A percentile compares a stretch with the other conserved stretches of the same genome.
Conservation (phyloP, 495 filamentous ascomycete species). For the Rhizodiscina lignyota region DNA sequence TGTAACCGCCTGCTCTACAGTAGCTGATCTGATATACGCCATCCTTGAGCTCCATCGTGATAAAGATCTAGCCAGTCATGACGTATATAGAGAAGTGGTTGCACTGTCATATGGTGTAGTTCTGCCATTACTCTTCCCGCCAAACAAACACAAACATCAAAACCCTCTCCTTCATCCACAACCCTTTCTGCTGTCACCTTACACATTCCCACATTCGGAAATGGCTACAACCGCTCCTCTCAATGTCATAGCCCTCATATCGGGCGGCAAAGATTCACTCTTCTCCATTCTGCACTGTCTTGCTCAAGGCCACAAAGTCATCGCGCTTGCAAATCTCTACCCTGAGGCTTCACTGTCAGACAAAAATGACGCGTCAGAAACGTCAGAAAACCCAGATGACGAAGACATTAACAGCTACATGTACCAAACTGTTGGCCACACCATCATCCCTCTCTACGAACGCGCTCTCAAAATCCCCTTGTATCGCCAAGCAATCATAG, state of each 20-base stretch:
- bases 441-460: slow-evolving; percentile 71
- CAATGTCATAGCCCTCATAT: slow-evolving; percentile 83
- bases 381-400: too few species aligned
- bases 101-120: too few species aligned
- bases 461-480: slow-evolving; percentile 60
- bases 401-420: slow-evolving; percentile 61
- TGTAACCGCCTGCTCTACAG: too few species aligned
- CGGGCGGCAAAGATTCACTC: slow-evolving; percentile 93
- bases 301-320: slow-evolving; percentile 66
- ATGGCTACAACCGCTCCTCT: slow-evolving; percentile 22
- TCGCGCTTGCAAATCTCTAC: slow-evolving; percentile 84
- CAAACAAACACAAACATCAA: too few species aligned
- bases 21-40: too few species aligned
- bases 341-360: slow-evolving; percentile 16
- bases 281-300: slow-evolving; percentile 84
- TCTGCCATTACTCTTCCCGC: too few species aligned
- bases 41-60: too few species aligned
- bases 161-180: too few species aligned
- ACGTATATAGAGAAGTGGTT: too few species aligned
- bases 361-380: background rate
- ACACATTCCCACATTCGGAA: too few species aligned
- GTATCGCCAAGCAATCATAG: slow-evolving; percentile 57
- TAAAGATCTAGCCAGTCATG: too few species aligned
- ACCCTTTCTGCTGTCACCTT: too few species aligned
- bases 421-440: slow-evolving; percentile 95